phyloP scores from a whole-genome alignment of 257 asterid genomes.

The Fraxinus excelsior region DNA sequence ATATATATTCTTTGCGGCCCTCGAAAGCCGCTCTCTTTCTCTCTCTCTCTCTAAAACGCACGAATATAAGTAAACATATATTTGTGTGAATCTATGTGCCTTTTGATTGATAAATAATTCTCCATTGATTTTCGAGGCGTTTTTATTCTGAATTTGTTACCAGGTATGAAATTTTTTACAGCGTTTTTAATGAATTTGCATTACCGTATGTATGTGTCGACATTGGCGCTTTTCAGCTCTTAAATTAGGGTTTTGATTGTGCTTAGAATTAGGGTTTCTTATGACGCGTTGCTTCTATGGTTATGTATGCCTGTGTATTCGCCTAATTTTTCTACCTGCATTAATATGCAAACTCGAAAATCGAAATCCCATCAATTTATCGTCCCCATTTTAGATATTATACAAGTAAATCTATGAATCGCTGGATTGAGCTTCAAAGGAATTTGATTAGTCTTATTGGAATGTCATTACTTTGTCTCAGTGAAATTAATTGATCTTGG shows the following conservation, averaged over 20 bases:
- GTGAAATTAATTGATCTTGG: background rate
- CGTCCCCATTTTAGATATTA: background rate
- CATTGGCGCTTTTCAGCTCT: slow-evolving; percentile 46
- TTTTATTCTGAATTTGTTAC: slow-evolving; percentile 21
- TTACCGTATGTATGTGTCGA: slow-evolving; percentile 35
- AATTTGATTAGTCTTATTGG: background rate
- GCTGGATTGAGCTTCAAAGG: background rate
- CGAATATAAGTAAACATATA: slow-evolving; percentile 7
- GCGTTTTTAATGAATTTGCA: slow-evolving; percentile 9
- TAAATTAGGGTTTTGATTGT: slow-evolving; percentile 46
- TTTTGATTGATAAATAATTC: background rate
- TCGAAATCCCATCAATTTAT: background rate
- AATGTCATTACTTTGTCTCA: background rate
- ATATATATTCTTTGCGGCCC: slow-evolving; percentile 13
- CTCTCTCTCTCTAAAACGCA: slow-evolving; percentile 16
- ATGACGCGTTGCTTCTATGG: background rate
- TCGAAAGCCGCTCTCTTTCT: slow-evolving; percentile 34
- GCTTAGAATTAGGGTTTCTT: slow-evolving; percentile 41
- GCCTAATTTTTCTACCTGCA: slow-evolving; percentile 22
- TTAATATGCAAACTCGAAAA: slow-evolving; percentile 1
- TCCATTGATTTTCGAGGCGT: slow-evolving; percentile 25
- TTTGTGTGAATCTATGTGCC: slow-evolving; percentile 5
- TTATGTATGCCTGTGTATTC: slow-evolving; percentile 10
- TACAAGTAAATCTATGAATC: background rate
- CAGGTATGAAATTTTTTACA: slow-evolving; percentile 40